Base-by-base conservation (phyloP, 1,284 basidiomycete genomes). In the Termitomyces sp. region DNA sequence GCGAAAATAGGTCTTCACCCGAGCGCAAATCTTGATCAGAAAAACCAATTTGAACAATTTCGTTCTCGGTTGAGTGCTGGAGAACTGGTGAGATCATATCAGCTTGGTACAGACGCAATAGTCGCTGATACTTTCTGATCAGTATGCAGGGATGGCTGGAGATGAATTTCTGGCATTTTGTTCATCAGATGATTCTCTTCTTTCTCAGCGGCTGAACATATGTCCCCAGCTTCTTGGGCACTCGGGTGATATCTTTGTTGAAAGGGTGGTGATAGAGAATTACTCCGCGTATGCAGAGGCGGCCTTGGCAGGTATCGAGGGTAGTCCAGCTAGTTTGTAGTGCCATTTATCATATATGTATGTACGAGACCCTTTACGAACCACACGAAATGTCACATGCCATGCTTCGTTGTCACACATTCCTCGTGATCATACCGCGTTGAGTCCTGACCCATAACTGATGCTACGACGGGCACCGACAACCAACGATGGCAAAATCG, bases 381-480 rank as follows among this genome's bases (percentile, higher is more conserved):
- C 24, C 24, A 50, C 62, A 48, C 61, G 61, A 41, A 9, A 17
- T 52, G 61, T 61, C 59, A 59, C 61, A 56, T 28, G 30, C 15
- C 53, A 59, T 55, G 56, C 30, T 40, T 46, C 39, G 26, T 39
- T 56, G 59, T 58, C 53, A 62, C 62, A 51, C 31, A 41, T 31
- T 36, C 30, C 53, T 38, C 56, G 52, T 53, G 57, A 56, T 55
- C 42, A 24, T 40, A 21, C 48, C 38, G 33, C 53, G 40, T 49
- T 24, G 24, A 24, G 24, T 2, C 5, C 24, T 28, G 19, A 53
- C 43, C 47, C 28, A 46, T n/a, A n/a, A 7, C 21, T 19, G 24
- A 90, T 90, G 88, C 74, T 90, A 34, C 80, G 79, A 58, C 80
- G 87, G n/a, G 69, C 73, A 24, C 88, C 88, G 21, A 83, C 82